Percentiles rank a stretch among this genome's conserved stretches.
Evolutionary conservation across 306 rosid species (phyloP).

Genomic region (Cucurbita maxima): DNA sequence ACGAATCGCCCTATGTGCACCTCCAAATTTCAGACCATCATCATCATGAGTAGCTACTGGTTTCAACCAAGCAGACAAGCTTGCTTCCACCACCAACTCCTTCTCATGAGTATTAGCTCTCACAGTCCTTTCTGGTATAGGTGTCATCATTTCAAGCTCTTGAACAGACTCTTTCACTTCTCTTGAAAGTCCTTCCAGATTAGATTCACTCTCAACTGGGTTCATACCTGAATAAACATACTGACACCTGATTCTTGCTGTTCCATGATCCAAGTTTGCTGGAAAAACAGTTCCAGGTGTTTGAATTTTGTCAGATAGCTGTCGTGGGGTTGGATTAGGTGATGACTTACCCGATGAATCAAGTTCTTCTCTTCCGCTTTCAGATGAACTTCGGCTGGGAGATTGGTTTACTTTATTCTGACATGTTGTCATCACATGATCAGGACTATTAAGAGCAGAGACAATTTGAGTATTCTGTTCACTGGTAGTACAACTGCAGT

Average conservation of each 20-base stretch:
- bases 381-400: slow-evolving; percentile 36
- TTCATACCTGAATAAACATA: slow-evolving; percentile 38
- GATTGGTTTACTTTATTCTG: slow-evolving; percentile 38
- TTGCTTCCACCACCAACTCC: slow-evolving; percentile 37
- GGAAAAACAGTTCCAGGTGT: slow-evolving; percentile 92
- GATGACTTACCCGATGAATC: slow-evolving; percentile 32
- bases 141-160: slow-evolving; percentile 23
- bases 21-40: slow-evolving; percentile 14
- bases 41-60: slow-evolving; percentile 30
- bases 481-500: slow-evolving; percentile 22
- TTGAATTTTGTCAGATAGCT: slow-evolving; percentile 75
- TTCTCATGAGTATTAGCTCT: slow-evolving; percentile 22
- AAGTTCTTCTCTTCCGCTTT: slow-evolving; percentile 18
- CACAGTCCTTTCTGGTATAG: slow-evolving; percentile 17
- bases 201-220: slow-evolving; percentile 24
- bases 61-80: slow-evolving; percentile 53
- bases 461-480: slow-evolving; percentile 6
- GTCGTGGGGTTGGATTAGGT: slow-evolving; percentile 68
- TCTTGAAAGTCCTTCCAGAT: slow-evolving; percentile 24
- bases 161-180: slow-evolving; percentile 31
- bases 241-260: slow-evolving; percentile 50
- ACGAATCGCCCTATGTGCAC: slow-evolving; percentile 12
- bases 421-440: slow-evolving; percentile 20
- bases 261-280: slow-evolving; percentile 37
- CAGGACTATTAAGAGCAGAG: slow-evolving; percentile 13